A percentile compares a stretch with the other conserved stretches of the same genome.
phyloP scores from a whole-genome alignment of 192 early-diverging fungal species.

The Entomortierella parvispora region DNA sequence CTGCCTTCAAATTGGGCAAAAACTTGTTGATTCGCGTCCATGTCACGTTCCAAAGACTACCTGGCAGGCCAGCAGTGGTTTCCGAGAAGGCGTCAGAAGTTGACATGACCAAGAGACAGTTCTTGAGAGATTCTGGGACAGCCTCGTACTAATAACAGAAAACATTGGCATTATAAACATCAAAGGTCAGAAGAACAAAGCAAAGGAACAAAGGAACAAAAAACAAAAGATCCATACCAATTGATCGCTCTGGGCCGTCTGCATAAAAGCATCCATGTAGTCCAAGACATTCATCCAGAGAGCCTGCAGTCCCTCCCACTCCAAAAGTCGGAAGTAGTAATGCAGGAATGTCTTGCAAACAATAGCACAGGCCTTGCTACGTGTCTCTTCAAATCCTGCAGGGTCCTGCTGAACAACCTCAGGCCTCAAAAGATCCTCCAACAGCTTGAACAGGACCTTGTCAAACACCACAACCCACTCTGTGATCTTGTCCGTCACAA shows the following conservation, averaged over 20 bases:
- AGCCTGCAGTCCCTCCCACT: slow-evolving; percentile 65
- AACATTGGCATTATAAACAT: not conserved
- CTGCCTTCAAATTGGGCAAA: slow-evolving; percentile 73
- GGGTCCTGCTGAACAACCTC: slow-evolving; percentile 76
- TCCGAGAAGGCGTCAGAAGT: slow-evolving; percentile 71
- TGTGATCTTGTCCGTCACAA: slow-evolving; percentile 50
- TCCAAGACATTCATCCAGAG: slow-evolving; percentile 77
- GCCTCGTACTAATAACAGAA: slow-evolving; percentile 68
- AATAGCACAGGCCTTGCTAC: slow-evolving; percentile 72
- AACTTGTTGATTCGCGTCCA: slow-evolving; percentile 72
- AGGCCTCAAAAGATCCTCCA: slow-evolving; percentile 84
- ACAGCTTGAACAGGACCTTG: slow-evolving; percentile 87
- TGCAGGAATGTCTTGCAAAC: slow-evolving; percentile 83
- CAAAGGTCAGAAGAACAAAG: slow-evolving; percentile 3
- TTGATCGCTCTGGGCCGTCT: slow-evolving; percentile 66
- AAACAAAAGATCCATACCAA: slow-evolving; percentile 51
- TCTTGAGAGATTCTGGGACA: slow-evolving; percentile 81
- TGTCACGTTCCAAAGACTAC: slow-evolving; percentile 76
- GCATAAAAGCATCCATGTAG: slow-evolving; percentile 71
- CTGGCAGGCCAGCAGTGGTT: slow-evolving; percentile 26
- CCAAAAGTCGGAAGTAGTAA: slow-evolving; percentile 65
- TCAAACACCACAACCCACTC: slow-evolving; percentile 79
- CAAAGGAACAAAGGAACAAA: not conserved
- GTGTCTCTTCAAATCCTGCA: slow-evolving; percentile 77
- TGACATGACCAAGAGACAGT: slow-evolving; percentile 84